Evolutionary conservation across 768 basidiomycete species (phyloP).

Genomic region (Lentinus tigrinus): DNA sequence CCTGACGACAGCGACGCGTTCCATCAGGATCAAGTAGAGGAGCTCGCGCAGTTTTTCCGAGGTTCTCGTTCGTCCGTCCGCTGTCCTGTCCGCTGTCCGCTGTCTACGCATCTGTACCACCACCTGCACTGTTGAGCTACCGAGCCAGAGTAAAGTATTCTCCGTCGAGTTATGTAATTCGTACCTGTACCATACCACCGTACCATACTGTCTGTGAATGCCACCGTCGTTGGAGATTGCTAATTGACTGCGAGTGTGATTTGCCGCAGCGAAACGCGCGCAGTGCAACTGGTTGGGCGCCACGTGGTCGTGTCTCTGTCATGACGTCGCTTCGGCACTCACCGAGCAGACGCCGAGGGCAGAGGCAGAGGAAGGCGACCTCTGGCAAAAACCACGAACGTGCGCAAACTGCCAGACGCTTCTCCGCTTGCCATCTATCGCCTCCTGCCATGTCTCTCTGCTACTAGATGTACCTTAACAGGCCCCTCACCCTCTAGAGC

Average conservation of each 20-base stretch:
- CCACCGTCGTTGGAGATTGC: not conserved
- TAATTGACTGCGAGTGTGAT: not conserved
- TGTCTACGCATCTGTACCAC: constrained; percentile 23
- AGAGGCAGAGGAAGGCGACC: not conserved
- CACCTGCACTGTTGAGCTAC: constrained; percentile 10
- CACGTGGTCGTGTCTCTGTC: not conserved
- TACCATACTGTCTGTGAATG: not conserved
- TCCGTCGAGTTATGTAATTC: constrained; percentile 6
- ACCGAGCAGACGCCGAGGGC: not conserved
- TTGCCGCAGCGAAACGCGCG: too few species aligned
- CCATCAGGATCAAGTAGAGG: constrained; percentile 45
- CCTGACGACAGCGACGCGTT: constrained; percentile 26
- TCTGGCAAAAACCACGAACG: constrained; percentile 17
- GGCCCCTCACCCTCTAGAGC: constrained; percentile 2
- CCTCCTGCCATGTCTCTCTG: constrained; percentile 4
- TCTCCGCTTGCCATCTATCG: not conserved
- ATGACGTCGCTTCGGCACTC: too few species aligned
- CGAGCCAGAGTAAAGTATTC: constrained; percentile 6
- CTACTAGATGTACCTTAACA: constrained; percentile 11
- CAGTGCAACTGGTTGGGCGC: not conserved
- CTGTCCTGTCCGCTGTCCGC: constrained; percentile 4
- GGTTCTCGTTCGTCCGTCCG: not conserved
- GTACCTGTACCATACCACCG: constrained; percentile 12
- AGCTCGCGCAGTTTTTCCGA: not conserved
- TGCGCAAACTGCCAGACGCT: constrained; percentile 7